Evolutionary conservation across 345 rosid species (phyloP).

Genomic region (Kandelia obovata): DNA sequence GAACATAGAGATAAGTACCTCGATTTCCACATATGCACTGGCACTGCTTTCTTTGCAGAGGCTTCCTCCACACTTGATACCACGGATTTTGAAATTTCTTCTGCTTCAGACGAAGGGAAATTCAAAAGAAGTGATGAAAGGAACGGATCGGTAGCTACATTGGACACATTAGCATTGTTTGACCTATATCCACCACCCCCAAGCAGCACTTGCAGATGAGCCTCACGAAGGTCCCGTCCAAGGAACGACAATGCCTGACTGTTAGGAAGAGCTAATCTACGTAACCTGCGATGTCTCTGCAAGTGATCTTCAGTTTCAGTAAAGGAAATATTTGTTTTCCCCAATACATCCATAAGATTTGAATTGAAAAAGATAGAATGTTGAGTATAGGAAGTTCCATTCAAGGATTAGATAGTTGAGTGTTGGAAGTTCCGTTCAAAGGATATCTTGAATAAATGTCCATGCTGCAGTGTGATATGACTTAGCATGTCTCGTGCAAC

Average conservation of each 20-base stretch:
- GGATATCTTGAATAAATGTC: constrained; percentile 63
- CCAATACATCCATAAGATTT: not conserved
- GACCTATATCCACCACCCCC: constrained; percentile 55
- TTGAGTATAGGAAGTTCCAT: not conserved
- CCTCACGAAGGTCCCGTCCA: constrained; percentile 61
- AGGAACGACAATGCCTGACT: constrained; percentile 53
- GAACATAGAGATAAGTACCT: constrained; percentile 29
- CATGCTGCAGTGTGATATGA: constrained; percentile 52
- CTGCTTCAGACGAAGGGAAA: constrained; percentile 50
- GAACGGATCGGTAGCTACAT: constrained; percentile 48
- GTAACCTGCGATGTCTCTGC: constrained; percentile 59
- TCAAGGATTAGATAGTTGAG: not conserved
- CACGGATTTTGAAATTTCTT: constrained; percentile 46
- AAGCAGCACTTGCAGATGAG: constrained; percentile 57
- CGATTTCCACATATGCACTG: constrained; percentile 49
- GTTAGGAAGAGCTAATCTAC: constrained; percentile 54
- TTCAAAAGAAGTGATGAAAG: constrained; percentile 57
- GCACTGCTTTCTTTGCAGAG: constrained; percentile 27
- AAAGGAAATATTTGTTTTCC: constrained; percentile 25
- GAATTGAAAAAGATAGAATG: not conserved
- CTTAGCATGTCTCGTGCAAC: constrained; percentile 50
- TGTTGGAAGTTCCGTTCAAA: constrained; percentile 16
- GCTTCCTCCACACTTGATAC: constrained; percentile 30
- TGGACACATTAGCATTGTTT: constrained; percentile 38
- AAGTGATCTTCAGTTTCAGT: constrained; percentile 49